Conservation (phyloP, 1,139 yeast genomes). For the Trichomonascaceae sp. region DNA sequence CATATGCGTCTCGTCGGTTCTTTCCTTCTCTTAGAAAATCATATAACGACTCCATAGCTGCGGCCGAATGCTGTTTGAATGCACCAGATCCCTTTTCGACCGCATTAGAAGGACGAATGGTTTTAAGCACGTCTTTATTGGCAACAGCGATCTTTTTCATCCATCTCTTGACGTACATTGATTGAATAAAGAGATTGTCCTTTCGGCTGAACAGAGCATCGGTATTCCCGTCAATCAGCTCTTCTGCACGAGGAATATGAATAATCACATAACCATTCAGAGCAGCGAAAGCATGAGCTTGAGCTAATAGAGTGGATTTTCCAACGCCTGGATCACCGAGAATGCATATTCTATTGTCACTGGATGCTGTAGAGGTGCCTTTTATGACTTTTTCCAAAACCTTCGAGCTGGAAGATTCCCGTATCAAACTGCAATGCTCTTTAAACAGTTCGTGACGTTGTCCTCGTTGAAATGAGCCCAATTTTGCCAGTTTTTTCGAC, state of each 20-base stretch:
- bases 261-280: slow-evolving; percentile 50
- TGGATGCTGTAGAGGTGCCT: slow-evolving; percentile 28
- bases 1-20: slow-evolving; percentile 34
- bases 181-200: slow-evolving; percentile 59
- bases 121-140: slow-evolving; percentile 47
- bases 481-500: slow-evolving; percentile 28
- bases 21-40: slow-evolving; percentile 38
- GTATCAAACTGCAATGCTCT: slow-evolving; percentile 42
- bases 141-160: slow-evolving; percentile 51
- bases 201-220: slow-evolving; percentile 57
- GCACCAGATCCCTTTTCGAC: slow-evolving; percentile 22
- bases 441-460: slow-evolving; percentile 50
- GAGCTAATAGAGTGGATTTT: slow-evolving; percentile 68
- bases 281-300: slow-evolving; percentile 60
- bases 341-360: slow-evolving; percentile 49
- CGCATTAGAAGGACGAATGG: slow-evolving; percentile 25
- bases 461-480: slow-evolving; percentile 44
- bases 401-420: slow-evolving; percentile 30
- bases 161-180: slow-evolving; percentile 66
- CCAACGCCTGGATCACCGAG: slow-evolving; percentile 77
- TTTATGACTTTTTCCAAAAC: slow-evolving; percentile 29
- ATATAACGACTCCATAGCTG: slow-evolving; percentile 41
- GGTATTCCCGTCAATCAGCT: slow-evolving; percentile 61
- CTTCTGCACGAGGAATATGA: slow-evolving; percentile 60
- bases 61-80: slow-evolving; percentile 31